Base-by-base conservation (phyloP, 2,329 filamentous ascomycete genomes). In the Alternaria atra region DNA sequence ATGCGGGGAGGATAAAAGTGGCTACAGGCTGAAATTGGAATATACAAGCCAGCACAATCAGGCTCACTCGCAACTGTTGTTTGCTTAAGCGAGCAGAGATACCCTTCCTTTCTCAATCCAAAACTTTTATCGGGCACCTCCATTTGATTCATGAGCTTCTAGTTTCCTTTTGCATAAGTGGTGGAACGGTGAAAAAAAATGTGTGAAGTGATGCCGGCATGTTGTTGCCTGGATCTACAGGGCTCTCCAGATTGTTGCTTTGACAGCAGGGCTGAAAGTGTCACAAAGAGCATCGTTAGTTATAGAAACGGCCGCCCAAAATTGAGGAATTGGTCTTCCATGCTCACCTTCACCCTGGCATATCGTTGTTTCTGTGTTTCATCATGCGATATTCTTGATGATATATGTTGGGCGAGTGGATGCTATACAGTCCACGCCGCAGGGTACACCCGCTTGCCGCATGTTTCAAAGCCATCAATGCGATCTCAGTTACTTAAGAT, bases 51-150 rank as follows among this genome's bases (percentile, higher is more conserved):
- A 72, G 66, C 65, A 73, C 70, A 74, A 69, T 59, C 50, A 71
- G 68, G 69, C 73, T 76, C 72, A 69, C 72, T 75, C 73, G 70
- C 71, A 64, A 64, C 53, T 69, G 67, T 74, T 71, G 63, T 76
- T 73, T 73, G 72, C 71, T 75, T 72, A 61, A 58, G 71, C 70
- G 75, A 74, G 72, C 69, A 72, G 72, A 76, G 67, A 77, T 78
- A 77, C 73, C 75, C 75, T 76, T 74, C 69, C 72, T 66, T 69
- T 67, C 55, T 61, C 59, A 63, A 68, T 63, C 55, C 47, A 57
- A 65, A 64, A n/a, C 44, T 56, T 60, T 52, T 60, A 17, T 47
- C 47, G 40, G 40, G 25, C 53, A 35, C 27, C 39, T 56, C 30
- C 30, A 25, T 35, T 59, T 51, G 47, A 42, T 47, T 37, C 27